Evolutionary conservation across 2,329 filamentous ascomycete genomes (phyloP).

Genomic region (Mariannaea sp.): DNA sequence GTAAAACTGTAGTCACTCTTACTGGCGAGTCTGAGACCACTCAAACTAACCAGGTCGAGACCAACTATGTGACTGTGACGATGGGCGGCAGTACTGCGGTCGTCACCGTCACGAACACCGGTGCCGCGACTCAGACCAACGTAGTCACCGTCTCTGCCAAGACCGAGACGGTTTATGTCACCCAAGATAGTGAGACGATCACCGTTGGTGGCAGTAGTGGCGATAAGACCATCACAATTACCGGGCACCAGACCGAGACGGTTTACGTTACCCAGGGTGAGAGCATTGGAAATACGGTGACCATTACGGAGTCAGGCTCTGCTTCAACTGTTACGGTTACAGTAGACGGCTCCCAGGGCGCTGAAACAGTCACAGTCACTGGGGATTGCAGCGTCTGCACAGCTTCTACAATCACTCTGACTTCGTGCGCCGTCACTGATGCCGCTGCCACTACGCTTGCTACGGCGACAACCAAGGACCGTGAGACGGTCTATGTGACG

Average conservation of each 20-base stretch:
- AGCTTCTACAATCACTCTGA: too few species aligned
- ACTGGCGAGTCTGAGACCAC: conserved; percentile 8
- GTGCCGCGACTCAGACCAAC: conserved; percentile 11
- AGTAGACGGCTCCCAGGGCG: conserved; percentile 1
- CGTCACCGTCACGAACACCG: conserved; percentile 27
- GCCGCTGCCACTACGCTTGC: conserved; percentile 32
- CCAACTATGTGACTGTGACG: conserved; percentile 25
- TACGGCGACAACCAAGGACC: conserved; percentile 24
- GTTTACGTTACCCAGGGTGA: not conserved
- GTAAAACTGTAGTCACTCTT: conserved; percentile 19
- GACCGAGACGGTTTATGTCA: conserved; percentile 12
- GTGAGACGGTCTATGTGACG: conserved; percentile 36
- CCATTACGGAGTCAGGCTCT: not conserved
- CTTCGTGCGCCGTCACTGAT: conserved; percentile 21
- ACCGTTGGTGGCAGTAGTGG: conserved; percentile 13
- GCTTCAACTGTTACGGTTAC: conserved; percentile 19
- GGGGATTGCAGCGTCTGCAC: not conserved
- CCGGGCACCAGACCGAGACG: not conserved
- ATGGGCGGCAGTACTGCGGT: conserved; percentile 19
- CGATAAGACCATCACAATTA: not conserved
- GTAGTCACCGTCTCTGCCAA: conserved; percentile 11
- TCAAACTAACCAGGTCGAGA: conserved; percentile 5
- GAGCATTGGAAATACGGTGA: conserved; percentile 1
- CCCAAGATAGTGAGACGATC: conserved; percentile 7
- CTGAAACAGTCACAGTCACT: conserved; percentile 10